Base-by-base conservation (phyloP, 768 basidiomycete genomes). In the Naematelia encephala region DNA sequence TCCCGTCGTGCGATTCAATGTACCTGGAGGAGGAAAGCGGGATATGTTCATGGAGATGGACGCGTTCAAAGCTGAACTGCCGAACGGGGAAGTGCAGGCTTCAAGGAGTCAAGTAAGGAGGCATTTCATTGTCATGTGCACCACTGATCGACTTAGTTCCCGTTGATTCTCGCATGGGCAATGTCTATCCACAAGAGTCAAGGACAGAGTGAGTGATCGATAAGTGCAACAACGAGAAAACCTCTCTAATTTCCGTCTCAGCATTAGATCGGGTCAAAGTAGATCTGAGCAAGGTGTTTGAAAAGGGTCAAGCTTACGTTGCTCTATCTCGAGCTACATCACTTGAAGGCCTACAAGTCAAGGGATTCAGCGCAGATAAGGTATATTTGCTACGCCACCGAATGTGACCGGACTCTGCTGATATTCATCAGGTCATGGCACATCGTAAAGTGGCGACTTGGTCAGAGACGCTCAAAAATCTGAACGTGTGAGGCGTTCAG, bases 121-220 rank as follows among this genome's bases (percentile, higher is more conserved):
- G 30, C 14, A 11, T 19, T 23, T 39, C 34, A 29, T 21, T 5
- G 43, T 53, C 45, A n/a, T 14, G 49, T 34, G 5, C 43, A 13
- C 16, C 13, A 58, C 42, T 42, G 21, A 19, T 2, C 42, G 28
- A n/a, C n/a, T n/a, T 64, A 93, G 90, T 75, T 94, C 1, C 91
- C 90, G 0, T 74, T 97, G 23, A 92, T 96, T 59, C 81, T 94
- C 39, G 83, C 93, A 0, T 98, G 93, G 94, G 93, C 94, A 0
- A 94, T 97, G 90, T 90, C 88, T 48, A 98, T 98, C 62, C 96
- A 99, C 77, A 99, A 99, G 75, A 89, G 89, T 11, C 96, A 99
- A 76, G 96, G 96, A 10, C 96, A 98, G 76, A 98, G 75, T 77
- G 42, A 64, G 75, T 67, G n/a, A 23, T 19, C 21, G 25, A 21